Evolutionary conservation across 225 moss, liverwort and hornwort genomes (phyloP).

Genomic region (Polytrichum formosum): DNA sequence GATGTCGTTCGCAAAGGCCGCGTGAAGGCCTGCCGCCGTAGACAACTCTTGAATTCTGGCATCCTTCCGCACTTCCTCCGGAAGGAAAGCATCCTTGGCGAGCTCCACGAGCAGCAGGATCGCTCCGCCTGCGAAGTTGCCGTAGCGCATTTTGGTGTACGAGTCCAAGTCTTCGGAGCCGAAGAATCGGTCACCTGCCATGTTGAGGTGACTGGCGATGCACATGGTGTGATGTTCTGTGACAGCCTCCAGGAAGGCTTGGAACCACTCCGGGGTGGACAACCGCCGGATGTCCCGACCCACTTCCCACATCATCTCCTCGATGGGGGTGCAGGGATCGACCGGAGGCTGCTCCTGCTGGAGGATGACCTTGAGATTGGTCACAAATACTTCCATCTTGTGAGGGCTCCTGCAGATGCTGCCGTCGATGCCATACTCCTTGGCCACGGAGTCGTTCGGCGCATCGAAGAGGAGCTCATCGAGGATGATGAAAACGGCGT

Average conservation of each 20-base stretch:
- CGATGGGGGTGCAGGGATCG: constrained; percentile 8
- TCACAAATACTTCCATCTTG: background rate
- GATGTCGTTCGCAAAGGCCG: constrained; percentile 4
- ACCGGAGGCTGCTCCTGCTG: background rate
- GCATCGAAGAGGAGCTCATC: background rate
- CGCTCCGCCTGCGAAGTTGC: background rate
- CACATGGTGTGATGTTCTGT: background rate
- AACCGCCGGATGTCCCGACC: background rate
- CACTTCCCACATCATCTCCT: constrained; percentile 8
- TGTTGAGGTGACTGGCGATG: constrained; percentile 1
- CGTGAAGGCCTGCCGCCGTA: background rate
- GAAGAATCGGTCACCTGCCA: background rate
- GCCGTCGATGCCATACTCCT: constrained; percentile 7
- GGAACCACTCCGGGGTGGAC: constrained; percentile 2
- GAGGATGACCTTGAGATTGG: background rate
- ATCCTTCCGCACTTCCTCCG: constrained; percentile 1
- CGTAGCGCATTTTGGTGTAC: background rate
- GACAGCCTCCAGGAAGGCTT: background rate
- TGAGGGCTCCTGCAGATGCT: background rate
- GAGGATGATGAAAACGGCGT: background rate
- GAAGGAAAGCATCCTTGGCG: background rate
- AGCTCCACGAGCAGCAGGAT: background rate
- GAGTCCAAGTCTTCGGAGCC: constrained; percentile 1
- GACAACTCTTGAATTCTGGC: background rate
- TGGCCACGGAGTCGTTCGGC: background rate